These are phyloP conservation scores for Hypoxylon sp. DNA, from an alignment of 2,329 filamentous ascomycete species.

Conservation along the genomic window DNA sequence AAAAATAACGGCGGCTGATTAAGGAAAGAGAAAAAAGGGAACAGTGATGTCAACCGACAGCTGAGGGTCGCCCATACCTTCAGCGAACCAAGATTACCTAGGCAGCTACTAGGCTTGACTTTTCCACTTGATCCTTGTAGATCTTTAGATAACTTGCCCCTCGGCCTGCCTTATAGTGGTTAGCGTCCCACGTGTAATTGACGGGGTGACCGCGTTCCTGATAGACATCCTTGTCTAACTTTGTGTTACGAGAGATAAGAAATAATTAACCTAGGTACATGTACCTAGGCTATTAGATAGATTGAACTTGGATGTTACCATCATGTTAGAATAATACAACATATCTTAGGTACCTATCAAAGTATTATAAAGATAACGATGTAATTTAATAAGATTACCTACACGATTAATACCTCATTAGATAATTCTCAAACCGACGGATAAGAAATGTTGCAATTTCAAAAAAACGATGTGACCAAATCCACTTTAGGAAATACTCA, in stretches of 20 bases:
- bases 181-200: constrained; percentile 31
- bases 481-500: constrained; percentile 3
- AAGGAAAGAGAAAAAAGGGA: constrained; percentile 25
- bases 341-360: not conserved
- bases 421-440: not conserved
- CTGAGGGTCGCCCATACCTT: constrained; percentile 26
- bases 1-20: constrained; percentile 30
- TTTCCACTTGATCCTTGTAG: constrained; percentile 26
- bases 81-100: constrained; percentile 1
- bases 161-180: constrained; percentile 24
- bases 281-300: not conserved
- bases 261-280: no score
- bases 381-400: not conserved
- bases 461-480: not conserved
- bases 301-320: constrained; percentile 2
- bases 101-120: not conserved
- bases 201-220: constrained; percentile 26
- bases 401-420: not conserved
- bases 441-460: not conserved
- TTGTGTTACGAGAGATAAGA: constrained; percentile 34
- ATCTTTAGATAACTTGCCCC: constrained; percentile 27
- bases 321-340: constrained; percentile 8
- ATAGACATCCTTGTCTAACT: constrained; percentile 17
- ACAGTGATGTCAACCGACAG: constrained; percentile 40
- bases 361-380: not conserved